Evolutionary conservation across 225 moss, liverwort and hornwort species (phyloP), one percentile per base, ranked within the genome.

Genomic region (Bryum argenteum): DNA sequence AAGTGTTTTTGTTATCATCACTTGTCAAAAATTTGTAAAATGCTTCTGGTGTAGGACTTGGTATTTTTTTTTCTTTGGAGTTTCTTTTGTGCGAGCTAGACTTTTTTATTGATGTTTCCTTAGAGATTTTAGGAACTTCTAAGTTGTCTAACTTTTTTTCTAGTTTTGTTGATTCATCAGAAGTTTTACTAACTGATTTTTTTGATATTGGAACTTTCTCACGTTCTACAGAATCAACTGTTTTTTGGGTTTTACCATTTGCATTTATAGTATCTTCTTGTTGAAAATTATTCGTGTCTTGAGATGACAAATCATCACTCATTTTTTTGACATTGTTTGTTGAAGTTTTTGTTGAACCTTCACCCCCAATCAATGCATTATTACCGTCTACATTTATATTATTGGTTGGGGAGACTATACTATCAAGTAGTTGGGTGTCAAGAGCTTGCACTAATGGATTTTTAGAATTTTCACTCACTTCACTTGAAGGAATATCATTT

Each of bases 11-110:
- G 0, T 65, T 20, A 52, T 18, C 19, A 1, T 69, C 16, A 21
- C 20, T 69, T 2, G 50, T 79, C 23, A 79, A 4, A 69, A 79
- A 79, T 0, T 70, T 22, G 1, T 79, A 79, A 65, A 79, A 75
- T 70, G 28, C 54, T 79, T 75, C 38, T 0, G 23, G 53, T 0
- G 54, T 52, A 33, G 79, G 74, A 65, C 74, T 74, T 44, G 53
- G 9, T 65, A 58, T 65, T 58, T 8, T 3, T 19, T 70, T 70
- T 1, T 42, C 38, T 28, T 70, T 75, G 16, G 44, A 70, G 38
- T 11, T 1, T 38, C 23, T 75, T 0, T 58, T 65, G n/a, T 3
- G 0, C 13, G 11, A 11, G 5, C 0, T 12, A 0, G 0, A 23
- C 12, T 53, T 79, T 0, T n/a, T 41, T 1, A 8, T 59, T 10